Conservation (phyloP, 2,329 filamentous ascomycete species). For the Chalara sp. region DNA sequence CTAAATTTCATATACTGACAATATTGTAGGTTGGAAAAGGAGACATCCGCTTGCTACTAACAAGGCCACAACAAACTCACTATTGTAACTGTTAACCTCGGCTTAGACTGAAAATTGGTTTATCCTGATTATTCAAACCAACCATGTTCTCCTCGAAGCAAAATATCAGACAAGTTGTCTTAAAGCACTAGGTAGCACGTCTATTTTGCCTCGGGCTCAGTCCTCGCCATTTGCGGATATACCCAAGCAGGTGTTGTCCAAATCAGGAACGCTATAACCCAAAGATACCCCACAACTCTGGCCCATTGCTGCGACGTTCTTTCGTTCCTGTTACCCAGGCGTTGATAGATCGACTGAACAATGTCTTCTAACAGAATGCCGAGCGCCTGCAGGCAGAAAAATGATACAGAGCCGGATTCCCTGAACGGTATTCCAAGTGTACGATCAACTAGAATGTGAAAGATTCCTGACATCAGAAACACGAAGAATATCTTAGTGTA, state of each 20-base stretch:
- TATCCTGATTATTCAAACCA: no score
- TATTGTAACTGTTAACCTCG: no score
- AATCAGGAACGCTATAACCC: neutral
- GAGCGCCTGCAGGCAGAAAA: conserved; percentile 17
- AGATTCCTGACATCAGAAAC: conserved; percentile 20
- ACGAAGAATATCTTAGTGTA: conserved; percentile 12
- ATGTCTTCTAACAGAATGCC: conserved; percentile 25
- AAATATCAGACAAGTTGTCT: no score
- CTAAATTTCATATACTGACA: no score
- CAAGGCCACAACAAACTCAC: no score
- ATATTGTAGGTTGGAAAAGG: no score
- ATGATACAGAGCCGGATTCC: conserved; percentile 12
- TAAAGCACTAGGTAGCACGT: no score
- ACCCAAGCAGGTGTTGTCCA: neutral
- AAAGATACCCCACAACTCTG: neutral
- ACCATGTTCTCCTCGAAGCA: no score
- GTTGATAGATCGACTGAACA: neutral
- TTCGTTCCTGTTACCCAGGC: neutral
- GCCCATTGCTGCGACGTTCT: neutral
- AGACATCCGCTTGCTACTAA: no score
- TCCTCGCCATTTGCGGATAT: neutral
- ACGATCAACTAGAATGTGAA: conserved; percentile 17
- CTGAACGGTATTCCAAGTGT: conserved; percentile 12
- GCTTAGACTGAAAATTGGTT: no score
- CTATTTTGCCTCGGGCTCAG: no score